phyloP scores from a whole-genome alignment of 441 rosid genomes.

The Hura crepitans region DNA sequence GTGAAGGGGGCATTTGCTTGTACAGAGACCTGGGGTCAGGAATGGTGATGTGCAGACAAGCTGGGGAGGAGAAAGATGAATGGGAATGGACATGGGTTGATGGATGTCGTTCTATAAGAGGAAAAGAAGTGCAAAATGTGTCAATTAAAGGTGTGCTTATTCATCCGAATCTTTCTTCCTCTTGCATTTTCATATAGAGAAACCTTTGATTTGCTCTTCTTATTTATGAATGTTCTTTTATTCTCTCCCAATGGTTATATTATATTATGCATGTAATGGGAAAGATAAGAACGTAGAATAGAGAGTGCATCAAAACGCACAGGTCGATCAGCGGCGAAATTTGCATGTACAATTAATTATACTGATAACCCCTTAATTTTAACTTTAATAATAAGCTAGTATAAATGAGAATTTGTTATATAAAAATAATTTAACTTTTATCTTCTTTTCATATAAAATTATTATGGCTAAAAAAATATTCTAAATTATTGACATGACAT shows the following conservation, averaged over 20 bases:
- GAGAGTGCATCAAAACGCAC: background rate
- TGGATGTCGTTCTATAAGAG: slow-evolving; percentile 33
- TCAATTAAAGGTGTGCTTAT: slow-evolving; percentile 39
- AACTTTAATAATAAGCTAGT: too few relatives aligned
- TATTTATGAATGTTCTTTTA: background rate
- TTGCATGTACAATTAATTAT: too few relatives aligned
- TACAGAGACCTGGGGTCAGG: slow-evolving; percentile 46
- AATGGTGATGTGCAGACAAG: slow-evolving; percentile 42
- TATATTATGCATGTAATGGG: too few relatives aligned
- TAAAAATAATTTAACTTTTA: too few relatives aligned
- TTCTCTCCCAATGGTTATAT: background rate
- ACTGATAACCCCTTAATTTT: too few relatives aligned
- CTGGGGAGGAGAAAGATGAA: slow-evolving; percentile 24
- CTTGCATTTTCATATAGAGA: slow-evolving; percentile 8
- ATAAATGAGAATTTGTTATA: too few relatives aligned
- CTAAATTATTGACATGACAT: too few relatives aligned
- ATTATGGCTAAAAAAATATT: too few relatives aligned
- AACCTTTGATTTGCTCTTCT: background rate
- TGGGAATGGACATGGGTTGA: slow-evolving; percentile 53
- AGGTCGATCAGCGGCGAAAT: too few relatives aligned
- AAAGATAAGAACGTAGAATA: background rate
- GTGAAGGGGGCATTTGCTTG: slow-evolving; percentile 35
- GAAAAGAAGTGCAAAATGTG: slow-evolving; percentile 28
- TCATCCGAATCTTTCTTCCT: slow-evolving; percentile 37
- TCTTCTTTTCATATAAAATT: too few relatives aligned